phyloP scores from a whole-genome alignment of 2,329 filamentous ascomycete genomes.

The Talaromyces pinophilus region DNA sequence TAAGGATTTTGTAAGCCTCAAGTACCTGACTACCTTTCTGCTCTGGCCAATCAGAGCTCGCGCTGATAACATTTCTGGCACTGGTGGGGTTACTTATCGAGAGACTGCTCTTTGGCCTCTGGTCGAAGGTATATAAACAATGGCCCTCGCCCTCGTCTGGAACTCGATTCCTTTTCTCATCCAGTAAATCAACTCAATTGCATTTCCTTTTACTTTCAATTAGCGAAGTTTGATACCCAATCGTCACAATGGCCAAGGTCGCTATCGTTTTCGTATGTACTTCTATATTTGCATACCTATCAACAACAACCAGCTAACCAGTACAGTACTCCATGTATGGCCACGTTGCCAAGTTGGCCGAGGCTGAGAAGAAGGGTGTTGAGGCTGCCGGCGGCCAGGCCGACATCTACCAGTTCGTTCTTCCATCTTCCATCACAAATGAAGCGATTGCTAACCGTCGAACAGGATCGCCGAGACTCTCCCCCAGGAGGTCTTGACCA shows the following conservation, averaged over 20 bases:
- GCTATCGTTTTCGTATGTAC: constrained; percentile 81
- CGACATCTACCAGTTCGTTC: constrained; percentile 75
- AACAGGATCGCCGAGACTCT: constrained; percentile 80
- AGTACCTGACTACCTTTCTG: not conserved
- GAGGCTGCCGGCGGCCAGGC: constrained; percentile 79
- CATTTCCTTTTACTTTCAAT: not conserved
- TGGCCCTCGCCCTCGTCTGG: not conserved
- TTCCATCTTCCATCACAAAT: not conserved
- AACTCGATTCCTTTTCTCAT: not conserved
- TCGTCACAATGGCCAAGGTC: constrained; percentile 74
- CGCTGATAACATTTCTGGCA: not conserved
- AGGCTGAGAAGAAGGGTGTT: constrained; percentile 88
- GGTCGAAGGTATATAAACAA: constrained; percentile 8
- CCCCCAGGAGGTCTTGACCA: constrained; percentile 73
- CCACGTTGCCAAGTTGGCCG: constrained; percentile 79
- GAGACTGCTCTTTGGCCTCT: not conserved
- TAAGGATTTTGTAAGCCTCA: constrained; percentile 21
- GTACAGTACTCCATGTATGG: constrained; percentile 88
- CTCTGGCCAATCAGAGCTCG: constrained; percentile 13
- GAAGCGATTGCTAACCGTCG: not conserved
- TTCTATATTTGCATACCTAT: constrained; percentile 8
- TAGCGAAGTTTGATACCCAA: constrained; percentile 1
- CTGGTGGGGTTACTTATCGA: not conserved
- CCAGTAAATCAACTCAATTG: not conserved
- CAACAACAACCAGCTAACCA: constrained; percentile 4